Percentiles rank a stretch among this genome's conserved stretches.
Conservation (phyloP, 352 stramenopile genomes). For the Phytopythium delawarense region DNA sequence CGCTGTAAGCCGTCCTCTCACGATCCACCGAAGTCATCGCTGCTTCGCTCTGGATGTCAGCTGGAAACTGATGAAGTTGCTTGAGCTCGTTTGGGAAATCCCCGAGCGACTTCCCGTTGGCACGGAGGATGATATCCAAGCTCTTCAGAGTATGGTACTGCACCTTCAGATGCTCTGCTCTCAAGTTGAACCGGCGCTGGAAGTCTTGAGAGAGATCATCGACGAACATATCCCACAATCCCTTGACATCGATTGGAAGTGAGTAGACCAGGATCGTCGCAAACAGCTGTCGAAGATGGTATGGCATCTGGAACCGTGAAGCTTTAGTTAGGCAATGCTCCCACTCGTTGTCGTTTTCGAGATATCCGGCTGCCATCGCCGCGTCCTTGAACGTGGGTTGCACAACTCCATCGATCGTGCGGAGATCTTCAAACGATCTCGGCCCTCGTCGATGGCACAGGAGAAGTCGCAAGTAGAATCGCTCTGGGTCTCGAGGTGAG, state of each 20-base stretch:
- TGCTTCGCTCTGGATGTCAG: not conserved
- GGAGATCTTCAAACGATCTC: constrained; percentile 21
- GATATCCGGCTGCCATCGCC: constrained; percentile 8
- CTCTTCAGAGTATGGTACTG: constrained; percentile 15
- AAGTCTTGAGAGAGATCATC: constrained; percentile 14
- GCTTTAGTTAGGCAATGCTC: constrained; percentile 15
- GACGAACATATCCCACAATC: constrained; percentile 18
- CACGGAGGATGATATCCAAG: constrained; percentile 7
- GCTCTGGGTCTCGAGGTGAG: constrained; percentile 15
- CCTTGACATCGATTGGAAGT: not conserved
- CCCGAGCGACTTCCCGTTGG: constrained; percentile 6
- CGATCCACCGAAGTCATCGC: constrained; percentile 7
- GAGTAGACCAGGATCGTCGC: constrained; percentile 22
- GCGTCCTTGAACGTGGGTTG: constrained; percentile 17
- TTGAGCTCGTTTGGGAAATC: constrained; percentile 10
- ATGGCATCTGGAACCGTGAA: constrained; percentile 12
- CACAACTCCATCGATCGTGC: constrained; percentile 11
- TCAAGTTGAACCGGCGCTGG: not conserved
- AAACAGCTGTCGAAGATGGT: constrained; percentile 30
- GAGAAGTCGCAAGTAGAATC: constrained; percentile 22
- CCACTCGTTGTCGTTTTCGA: constrained; percentile 20
- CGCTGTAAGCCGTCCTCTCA: constrained; percentile 9
- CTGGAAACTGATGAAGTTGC: constrained; percentile 7
- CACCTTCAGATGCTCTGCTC: constrained; percentile 5
- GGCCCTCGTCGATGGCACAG: constrained; percentile 13